Base-by-base conservation (phyloP, 1,139 yeast genomes). In the Hyphopichia burtonii region DNA sequence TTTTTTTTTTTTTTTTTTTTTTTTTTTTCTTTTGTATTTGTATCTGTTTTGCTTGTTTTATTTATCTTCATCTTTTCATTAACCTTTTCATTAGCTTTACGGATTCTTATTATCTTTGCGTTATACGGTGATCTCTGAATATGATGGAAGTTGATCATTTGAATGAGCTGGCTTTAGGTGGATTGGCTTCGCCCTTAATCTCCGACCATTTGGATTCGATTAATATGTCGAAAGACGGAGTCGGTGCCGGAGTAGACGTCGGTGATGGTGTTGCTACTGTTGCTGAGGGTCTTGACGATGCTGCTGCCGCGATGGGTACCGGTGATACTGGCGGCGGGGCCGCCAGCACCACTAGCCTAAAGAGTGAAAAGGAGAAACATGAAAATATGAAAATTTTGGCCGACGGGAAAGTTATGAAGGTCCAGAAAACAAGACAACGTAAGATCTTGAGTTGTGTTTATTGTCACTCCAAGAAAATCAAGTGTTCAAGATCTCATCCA, bases 401-500 rank as follows among this genome's bases (percentile, higher is more conserved):
- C 14, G 68, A 76, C 50, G 82, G 84, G 8, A 65, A 66, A 44
- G 68, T 71, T 6, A 73, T 76, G 66, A 80, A 80, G 56, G 76
- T 79, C 8, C 86, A 80, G 49, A 78, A 76, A 45, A 66, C 80
- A 4, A 71, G 86, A 45, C 86, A 80, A 54, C 58, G 86, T 41
- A 71, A 73, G 52, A 78, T 80, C 37, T 63, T 76, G 39, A 71
- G 79, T 44, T 80, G 86, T 59, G 78, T 80, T 12, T 74, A 81
- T 36, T 80, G 86, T 48, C 86, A 80, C 55, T 78, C 80, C 42
- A 71, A 82, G 44, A 80, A 80, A 57, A 78, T 80, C 50, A 78
- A 78, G 53, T 80, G 86, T 52, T 72, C 80, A 2, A 62, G 85
- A 44, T 74, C 65, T 12, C 67, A 61, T 22, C 77, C 77, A 8